These are phyloP conservation scores for Emmonsia crescens DNA, from an alignment of 2,329 filamentous ascomycete genomes.

Conservation along the genomic window DNA sequence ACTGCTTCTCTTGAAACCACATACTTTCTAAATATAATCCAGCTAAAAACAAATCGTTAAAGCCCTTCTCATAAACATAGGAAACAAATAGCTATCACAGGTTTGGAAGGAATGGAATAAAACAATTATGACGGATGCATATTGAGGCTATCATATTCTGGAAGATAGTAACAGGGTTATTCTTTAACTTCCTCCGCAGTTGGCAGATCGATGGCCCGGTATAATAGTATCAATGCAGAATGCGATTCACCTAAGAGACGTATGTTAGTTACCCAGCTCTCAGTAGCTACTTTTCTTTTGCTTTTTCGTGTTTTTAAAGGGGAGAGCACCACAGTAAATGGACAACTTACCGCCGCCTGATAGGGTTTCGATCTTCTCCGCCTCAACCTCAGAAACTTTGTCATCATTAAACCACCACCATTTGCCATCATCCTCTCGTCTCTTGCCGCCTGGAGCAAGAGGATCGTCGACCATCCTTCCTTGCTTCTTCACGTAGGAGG, in stretches of 20 bases:
- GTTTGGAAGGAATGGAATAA: background rate
- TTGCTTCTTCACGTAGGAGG: slow-evolving; percentile 91
- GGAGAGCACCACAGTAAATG: slow-evolving; percentile 8
- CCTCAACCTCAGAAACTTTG: slow-evolving; percentile 82
- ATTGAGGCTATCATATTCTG: slow-evolving; percentile 12
- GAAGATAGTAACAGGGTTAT: background rate
- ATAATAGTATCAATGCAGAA: slow-evolving; percentile 41
- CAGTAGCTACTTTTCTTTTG: background rate
- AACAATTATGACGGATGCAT: background rate
- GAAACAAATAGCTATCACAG: background rate
- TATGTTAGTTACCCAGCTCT: slow-evolving; percentile 13
- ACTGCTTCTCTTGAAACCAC: background rate
- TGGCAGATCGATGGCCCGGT: slow-evolving; percentile 40
- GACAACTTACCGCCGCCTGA: slow-evolving; percentile 63
- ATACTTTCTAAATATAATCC: background rate
- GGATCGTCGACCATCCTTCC: slow-evolving; percentile 52
- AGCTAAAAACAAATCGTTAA: background rate
- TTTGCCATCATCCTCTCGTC: slow-evolving; percentile 73
- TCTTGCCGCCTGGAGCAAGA: slow-evolving; percentile 56
- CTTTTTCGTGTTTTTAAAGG: background rate
- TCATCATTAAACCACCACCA: slow-evolving; percentile 99
- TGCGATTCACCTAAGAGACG: slow-evolving; percentile 36
- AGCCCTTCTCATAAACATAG: background rate
- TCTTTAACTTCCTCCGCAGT: slow-evolving; percentile 28
- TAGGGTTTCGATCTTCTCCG: slow-evolving; percentile 82